Base-by-base conservation (phyloP, 441 rosid species). In the Breynia disticha region DNA sequence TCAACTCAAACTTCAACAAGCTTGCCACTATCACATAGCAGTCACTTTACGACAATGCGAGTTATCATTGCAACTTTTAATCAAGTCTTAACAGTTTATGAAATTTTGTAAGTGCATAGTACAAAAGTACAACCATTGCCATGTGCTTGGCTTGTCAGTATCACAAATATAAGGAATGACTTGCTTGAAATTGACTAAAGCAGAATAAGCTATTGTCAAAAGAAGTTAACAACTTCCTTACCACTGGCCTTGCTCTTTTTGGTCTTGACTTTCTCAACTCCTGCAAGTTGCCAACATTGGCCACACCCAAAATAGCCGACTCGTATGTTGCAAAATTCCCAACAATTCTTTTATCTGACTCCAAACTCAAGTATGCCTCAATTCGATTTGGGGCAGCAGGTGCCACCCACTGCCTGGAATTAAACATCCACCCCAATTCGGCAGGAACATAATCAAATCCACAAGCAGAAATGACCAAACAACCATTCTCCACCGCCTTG, bases 361-460 rank as follows among this genome's bases (percentile, higher is more conserved):
- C 96, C 78, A 87, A 68, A 62, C 79, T 82, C 56, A 87, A 54
- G 59, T 85, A 87, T 2, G 95, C 96, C 73, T 85, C 91, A 0
- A 87, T 72, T 53, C 57, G 63, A 65, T 80, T 87, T 16, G 90
- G 95, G 50, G 65, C 88, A 13, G 85, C 66, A 2, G 88, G 91
- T 37, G 72, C 52, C 42, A 56, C 64, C 97, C 97, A 90, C 62
- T 84, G 96, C 70, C 72, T 78, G 50, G 95, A 76, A 68, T 90
- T 80, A 69, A 83, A 87, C 69, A 85, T 70, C 54, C 81, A 60
- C 14, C 98, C 95, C 63, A 87, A 43, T 55, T 85, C 98, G 46
- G 93, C 95, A 11, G 98, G 98, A 48, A 85, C 56, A 0, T 95
- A 90, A 69, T 87, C 98, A 46, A 87, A 90, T 54, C 96, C 98